Evolutionary conservation across 495 filamentous ascomycete genomes (phyloP).

Genomic region (Hypomontagnella monticulosa): DNA sequence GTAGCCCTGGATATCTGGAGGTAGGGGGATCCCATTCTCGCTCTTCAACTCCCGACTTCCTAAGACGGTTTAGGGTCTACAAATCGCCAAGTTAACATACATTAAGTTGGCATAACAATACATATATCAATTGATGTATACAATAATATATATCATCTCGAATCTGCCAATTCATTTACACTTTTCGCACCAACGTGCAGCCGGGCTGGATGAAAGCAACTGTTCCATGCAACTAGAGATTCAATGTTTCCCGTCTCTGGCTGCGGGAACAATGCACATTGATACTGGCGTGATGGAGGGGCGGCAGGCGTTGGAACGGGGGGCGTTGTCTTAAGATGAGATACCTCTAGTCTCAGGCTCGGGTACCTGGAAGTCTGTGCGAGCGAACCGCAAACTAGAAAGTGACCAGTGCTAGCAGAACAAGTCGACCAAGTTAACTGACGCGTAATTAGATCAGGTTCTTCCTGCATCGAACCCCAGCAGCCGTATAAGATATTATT

Average conservation of each 20-base stretch:
- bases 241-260: constrained; percentile 19
- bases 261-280: constrained; percentile 30
- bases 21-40: constrained; percentile 22
- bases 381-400: constrained; percentile 23
- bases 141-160: constrained; percentile 13
- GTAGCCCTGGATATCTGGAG: too few species aligned
- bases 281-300: constrained; percentile 35
- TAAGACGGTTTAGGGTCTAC: constrained; percentile 14
- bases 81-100: neutral
- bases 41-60: constrained; percentile 41
- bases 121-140: neutral
- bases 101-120: too few species aligned
- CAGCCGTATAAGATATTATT: constrained; percentile 24
- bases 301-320: constrained; percentile 8
- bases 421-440: constrained; percentile 30
- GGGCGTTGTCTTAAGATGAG: constrained; percentile 30
- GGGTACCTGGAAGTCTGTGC: constrained; percentile 27
- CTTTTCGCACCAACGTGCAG: constrained; percentile 27
- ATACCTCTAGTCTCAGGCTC: constrained; percentile 28
- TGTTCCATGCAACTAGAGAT: neutral
- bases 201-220: constrained; percentile 25
- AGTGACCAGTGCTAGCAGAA: constrained; percentile 20
- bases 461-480: constrained; percentile 34
- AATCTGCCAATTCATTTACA: constrained; percentile 1
- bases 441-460: constrained; percentile 40